Conservation (phyloP, 2,329 filamentous ascomycete species). For the Neonectria punicea region DNA sequence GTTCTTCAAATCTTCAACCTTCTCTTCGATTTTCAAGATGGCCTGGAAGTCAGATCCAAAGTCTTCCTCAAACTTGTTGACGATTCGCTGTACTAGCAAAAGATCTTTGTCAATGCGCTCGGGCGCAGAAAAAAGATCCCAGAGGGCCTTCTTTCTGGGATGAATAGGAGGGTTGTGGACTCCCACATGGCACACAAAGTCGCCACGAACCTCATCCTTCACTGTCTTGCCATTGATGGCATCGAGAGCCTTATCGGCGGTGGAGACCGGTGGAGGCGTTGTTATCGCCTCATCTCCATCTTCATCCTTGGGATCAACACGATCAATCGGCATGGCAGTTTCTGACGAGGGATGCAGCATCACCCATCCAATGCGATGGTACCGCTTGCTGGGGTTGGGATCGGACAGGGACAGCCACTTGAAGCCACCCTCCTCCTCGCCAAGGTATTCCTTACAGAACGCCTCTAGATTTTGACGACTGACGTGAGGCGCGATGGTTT, state of each 20-base stretch:
- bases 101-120: constrained; percentile 94
- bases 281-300: constrained; percentile 68
- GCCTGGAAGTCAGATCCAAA: constrained; percentile 82
- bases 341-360: constrained; percentile 88
- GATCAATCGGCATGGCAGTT: constrained; percentile 70
- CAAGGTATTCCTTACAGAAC: constrained; percentile 94
- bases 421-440: constrained; percentile 90
- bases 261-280: constrained; percentile 63
- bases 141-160: constrained; percentile 92
- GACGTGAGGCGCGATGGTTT: constrained; percentile 96
- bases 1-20: constrained; percentile 81
- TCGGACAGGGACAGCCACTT: constrained; percentile 97
- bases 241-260: constrained; percentile 87
- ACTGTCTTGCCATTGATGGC: constrained; percentile 99
- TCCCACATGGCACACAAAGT: constrained; percentile 97
- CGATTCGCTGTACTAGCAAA: constrained; percentile 81
- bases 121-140: constrained; percentile 95
- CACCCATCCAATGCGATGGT: constrained; percentile 98
- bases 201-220: constrained; percentile 90
- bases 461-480: constrained; percentile 92
- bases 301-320: constrained; percentile 78
- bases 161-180: constrained; percentile 90
- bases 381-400: constrained; percentile 96
- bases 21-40: constrained; percentile 82
- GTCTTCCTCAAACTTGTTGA: constrained; percentile 86